Base-by-base conservation (phyloP, 1,284 basidiomycete genomes). In the Kwoniella shivajii region DNA sequence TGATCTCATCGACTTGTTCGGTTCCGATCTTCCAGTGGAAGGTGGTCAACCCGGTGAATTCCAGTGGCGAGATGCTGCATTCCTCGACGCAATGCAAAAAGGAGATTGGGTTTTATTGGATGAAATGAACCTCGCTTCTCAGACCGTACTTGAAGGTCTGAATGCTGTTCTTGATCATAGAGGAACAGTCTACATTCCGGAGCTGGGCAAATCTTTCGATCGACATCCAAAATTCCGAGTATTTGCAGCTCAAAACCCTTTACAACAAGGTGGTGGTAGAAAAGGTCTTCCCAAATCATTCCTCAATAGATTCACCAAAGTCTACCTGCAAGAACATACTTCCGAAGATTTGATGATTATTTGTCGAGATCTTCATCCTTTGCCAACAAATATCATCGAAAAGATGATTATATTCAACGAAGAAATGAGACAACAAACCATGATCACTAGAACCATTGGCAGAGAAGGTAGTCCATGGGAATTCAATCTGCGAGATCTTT, bases 211-310 rank as follows among this genome's bases (percentile, higher is more conserved):
- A 55, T 87, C 88, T 4, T 99, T 99, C 76, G 79, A 80, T 46
- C 85, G 90, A 47, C 96, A 99, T 78, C 89, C 92, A 2, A 83
- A 86, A 18, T 99, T 99, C 80, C 87, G 94, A 37, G 88, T 99
- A 44, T 99, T 99, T 73, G 96, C 95, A 3, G 95, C 96, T 1
- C 96, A 99, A 73, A 99, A 99, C 75, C 96, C 96, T 20, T 81
- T 97, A 26, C 87, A 88, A 60, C 96, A 99, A 81, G 96, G 96
- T 37, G 94, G 96, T 54, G 95, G 95, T 9, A 86, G 96, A 45
- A 99, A 99, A 77, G 96, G 96, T 31, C 83, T 99, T 13, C 96
- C 96, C 0, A 95, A 92, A 73, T 98, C 95, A 0, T 98, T 98
- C 79, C 82, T 99, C 50, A 97, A 99, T 77, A 88, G 96, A 13